These are phyloP conservation scores for Avena insularis DNA, from an alignment of 176 grass and related monocot species.

Conservation along the genomic window DNA sequence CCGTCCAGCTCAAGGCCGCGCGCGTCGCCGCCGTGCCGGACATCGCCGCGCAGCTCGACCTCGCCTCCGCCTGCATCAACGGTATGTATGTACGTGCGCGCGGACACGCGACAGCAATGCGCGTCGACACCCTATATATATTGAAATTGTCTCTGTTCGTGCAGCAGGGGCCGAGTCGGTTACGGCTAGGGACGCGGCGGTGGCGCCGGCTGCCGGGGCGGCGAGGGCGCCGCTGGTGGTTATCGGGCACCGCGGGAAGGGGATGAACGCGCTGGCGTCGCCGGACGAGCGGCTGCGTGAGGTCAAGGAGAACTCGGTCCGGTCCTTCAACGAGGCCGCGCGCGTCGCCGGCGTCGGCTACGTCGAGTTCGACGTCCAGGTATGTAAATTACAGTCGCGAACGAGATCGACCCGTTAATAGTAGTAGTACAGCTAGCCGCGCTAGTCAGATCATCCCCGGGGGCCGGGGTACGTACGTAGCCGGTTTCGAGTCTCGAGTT, in stretches of 20 bases:
- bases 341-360: constrained; percentile 54
- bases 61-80: constrained; percentile 47
- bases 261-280: constrained; percentile 82
- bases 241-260: constrained; percentile 82
- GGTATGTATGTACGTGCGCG: constrained; percentile 14
- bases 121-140: not conserved
- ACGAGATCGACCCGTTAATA: not conserved
- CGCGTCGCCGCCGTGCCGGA: constrained; percentile 46
- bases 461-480: not conserved
- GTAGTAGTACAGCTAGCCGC: not conserved
- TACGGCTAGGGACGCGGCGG: constrained; percentile 4
- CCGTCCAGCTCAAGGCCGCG: constrained; percentile 62
- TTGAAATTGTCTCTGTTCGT: not conserved
- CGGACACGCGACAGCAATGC: not conserved
- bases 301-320: constrained; percentile 79
- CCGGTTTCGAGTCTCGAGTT: not conserved
- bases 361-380: constrained; percentile 96
- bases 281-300: constrained; percentile 54
- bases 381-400: not conserved
- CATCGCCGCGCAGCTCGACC: constrained; percentile 31
- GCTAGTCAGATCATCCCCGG: no score
- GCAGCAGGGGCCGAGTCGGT: not conserved
- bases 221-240: constrained; percentile 48
- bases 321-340: constrained; percentile 75
- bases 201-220: not conserved